Conservation (phyloP, 257 asterid species). For the Primulina tabacum region DNA sequence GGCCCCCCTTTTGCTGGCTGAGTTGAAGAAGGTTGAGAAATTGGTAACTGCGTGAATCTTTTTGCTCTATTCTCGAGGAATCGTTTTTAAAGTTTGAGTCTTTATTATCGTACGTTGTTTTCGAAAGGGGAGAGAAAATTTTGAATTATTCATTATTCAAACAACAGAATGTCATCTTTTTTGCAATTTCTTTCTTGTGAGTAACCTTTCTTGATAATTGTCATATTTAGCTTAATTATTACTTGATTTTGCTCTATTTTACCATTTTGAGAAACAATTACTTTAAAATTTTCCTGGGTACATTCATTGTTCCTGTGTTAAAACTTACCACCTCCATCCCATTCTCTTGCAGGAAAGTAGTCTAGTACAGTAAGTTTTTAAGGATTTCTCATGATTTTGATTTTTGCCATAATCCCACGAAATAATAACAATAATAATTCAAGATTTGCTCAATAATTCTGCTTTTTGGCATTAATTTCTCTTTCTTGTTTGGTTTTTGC, state of each 20-base stretch:
- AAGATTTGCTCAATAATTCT: slow-evolving; percentile 24
- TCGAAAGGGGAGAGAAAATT: neutral
- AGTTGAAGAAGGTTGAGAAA: too few species aligned
- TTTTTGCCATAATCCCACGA: neutral
- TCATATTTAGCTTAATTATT: neutral
- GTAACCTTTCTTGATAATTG: slow-evolving; percentile 14
- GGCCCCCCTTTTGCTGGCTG: neutral
- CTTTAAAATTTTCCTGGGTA: too few species aligned
- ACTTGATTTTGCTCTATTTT: neutral
- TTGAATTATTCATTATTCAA: neutral
- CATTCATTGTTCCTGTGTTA: neutral
- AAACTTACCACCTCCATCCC: neutral
- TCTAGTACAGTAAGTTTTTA: slow-evolving; percentile 6
- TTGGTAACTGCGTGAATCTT: neutral
- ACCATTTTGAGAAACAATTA: neutral
- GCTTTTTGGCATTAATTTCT: neutral
- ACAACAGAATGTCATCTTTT: slow-evolving; percentile 1
- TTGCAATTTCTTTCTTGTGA: neutral
- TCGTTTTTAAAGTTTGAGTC: slow-evolving; percentile 19
- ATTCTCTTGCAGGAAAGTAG: slow-evolving; percentile 2
- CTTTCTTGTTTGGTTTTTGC: too few species aligned
- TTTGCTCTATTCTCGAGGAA: slow-evolving; percentile 14
- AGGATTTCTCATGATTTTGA: neutral
- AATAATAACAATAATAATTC: neutral
- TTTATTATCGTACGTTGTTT: slow-evolving; percentile 4